Percentiles rank a stretch among this genome's conserved stretches.
phyloP scores from a whole-genome alignment of 495 filamentous ascomycete genomes.

The Talaromyces adpressus region DNA sequence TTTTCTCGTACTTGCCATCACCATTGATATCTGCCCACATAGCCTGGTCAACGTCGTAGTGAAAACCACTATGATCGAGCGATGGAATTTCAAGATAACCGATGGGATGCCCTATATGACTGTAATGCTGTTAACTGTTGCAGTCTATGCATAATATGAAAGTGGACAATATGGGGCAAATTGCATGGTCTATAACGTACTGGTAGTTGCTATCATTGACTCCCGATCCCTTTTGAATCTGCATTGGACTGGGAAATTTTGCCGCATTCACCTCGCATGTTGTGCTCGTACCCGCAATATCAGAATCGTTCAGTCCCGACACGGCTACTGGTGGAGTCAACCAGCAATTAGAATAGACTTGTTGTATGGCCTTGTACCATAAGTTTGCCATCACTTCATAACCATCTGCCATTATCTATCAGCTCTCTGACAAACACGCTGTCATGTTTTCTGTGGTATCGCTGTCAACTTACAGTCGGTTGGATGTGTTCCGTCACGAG shows the following conservation, averaged over 20 bases:
- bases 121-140: background rate
- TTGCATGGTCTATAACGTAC: background rate
- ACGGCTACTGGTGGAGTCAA: background rate
- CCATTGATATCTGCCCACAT: background rate
- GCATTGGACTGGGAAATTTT: background rate
- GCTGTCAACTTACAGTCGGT: background rate
- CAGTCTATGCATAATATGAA: too few species aligned
- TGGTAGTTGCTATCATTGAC: conserved; percentile 1
- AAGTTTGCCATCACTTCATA: background rate
- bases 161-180: too few species aligned
- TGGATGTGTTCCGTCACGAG: background rate
- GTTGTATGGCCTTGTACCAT: background rate
- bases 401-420: background rate
- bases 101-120: background rate
- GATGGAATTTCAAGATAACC: background rate
- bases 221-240: conserved; percentile 2
- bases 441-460: background rate
- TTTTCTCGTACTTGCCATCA: background rate
- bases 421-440: background rate
- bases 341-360: background rate
- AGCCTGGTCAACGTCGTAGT: too few species aligned
- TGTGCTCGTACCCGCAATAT: background rate
- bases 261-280: background rate
- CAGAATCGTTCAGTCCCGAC: background rate
- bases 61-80: too few species aligned